Evolutionary conservation across 2,329 filamentous ascomycete species (phyloP).

Genomic region (Chaetomiaceae sp.): DNA sequence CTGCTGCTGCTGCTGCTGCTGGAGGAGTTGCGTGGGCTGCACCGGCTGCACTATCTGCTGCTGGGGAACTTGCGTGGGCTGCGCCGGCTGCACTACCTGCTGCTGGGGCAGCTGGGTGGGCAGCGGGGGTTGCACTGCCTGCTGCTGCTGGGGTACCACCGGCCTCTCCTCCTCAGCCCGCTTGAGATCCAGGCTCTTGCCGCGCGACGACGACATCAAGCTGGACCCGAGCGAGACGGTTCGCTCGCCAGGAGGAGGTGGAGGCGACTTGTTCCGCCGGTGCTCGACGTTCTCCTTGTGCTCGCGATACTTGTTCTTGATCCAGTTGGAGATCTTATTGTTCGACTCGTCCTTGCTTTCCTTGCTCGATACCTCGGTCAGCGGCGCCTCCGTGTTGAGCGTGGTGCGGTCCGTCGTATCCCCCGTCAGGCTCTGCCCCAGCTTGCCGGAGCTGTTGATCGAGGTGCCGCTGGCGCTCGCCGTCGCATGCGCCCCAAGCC

Average conservation of each 20-base stretch:
- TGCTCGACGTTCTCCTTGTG: conserved; percentile 53
- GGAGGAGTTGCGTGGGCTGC: not conserved
- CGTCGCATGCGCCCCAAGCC: conserved; percentile 57
- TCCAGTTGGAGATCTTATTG: conserved; percentile 52
- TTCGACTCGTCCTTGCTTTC: conserved; percentile 47
- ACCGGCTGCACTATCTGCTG: not conserved
- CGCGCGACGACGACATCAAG: conserved; percentile 36
- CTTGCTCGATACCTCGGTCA: conserved; percentile 32
- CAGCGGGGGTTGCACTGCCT: not conserved
- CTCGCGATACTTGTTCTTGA: conserved; percentile 56
- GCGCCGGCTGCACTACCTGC: not conserved
- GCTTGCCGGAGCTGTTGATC: conserved; percentile 55
- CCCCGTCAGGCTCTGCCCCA: conserved; percentile 45
- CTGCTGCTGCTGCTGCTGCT: too few species aligned
- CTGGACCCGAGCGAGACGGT: conserved; percentile 26
- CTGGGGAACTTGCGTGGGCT: not conserved
- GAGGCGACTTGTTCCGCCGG: conserved; percentile 53
- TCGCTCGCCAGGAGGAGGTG: conserved; percentile 34
- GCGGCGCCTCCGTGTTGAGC: conserved; percentile 37
- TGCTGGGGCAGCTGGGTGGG: not conserved
- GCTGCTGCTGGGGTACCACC: not conserved
- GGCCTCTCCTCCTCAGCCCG: conserved; percentile 36
- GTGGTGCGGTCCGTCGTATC: conserved; percentile 45
- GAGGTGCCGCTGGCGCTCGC: conserved; percentile 65
- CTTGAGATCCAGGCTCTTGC: conserved; percentile 46